Evolutionary conservation across 139 green algal genomes (phyloP), one percentile per base, ranked within the genome.

Genomic region (Chlorella ohadii): DNA sequence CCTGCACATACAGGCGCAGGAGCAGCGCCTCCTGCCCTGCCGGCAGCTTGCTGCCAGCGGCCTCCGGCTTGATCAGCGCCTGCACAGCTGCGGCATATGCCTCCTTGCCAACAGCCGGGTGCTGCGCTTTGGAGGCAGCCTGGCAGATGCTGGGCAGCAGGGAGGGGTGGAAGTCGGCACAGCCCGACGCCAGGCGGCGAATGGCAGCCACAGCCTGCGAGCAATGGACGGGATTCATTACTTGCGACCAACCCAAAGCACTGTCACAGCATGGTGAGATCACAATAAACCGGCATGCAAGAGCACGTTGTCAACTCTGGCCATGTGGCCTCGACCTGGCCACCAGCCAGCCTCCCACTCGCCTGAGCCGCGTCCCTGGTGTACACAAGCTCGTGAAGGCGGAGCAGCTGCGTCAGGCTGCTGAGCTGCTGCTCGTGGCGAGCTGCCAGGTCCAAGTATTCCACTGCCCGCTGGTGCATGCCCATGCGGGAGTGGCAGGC

Each of bases 381-480:
- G 22, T 56, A 22, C 11, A 47, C 57, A 6, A 84, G 38, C n/a
- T 38, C 39, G 4, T 78, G 61, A 74, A 87, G 70, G 38, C 59
- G 68, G 15, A 23, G 22, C 55, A 87, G 59, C n/a, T 80, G 64
- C 22, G 83, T 78, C 13, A 76, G 31, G 41, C 56, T 64, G 68
- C 59, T 79, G 56, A 56, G 47, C 38, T 55, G 59, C 39, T 70
- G n/a, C 76, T 87, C 76, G 15, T 85, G 80, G 1, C 56, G 34
- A 1, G 78, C 77, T 16, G 83, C 83, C 1, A 87, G 39, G 22
- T 84, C 59, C 31, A 87, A 31, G 23, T 83, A 87, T 27, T 87
- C 83, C 13, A 47, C 47, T 4, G 83, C 83, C n/a, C 76, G 20
- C 79, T 77, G 72, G n/a, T 76, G 74, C 59, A 72, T 63, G 5